Evolutionary conservation across 768 basidiomycete species (phyloP).

Genomic region (Dioszegia crocea): DNA sequence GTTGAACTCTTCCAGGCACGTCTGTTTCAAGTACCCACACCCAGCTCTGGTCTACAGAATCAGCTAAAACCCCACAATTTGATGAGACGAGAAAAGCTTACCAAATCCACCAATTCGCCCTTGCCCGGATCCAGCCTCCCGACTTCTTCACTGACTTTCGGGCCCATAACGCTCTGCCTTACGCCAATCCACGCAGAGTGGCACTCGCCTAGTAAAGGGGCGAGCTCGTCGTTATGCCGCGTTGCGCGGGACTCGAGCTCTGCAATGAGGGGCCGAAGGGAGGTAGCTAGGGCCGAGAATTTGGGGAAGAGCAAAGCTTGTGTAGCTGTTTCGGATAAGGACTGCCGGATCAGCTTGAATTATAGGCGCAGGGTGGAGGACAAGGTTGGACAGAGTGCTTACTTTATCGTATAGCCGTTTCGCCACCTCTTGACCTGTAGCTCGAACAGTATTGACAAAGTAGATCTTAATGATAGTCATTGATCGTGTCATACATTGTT

Average conservation of each 20-base stretch:
- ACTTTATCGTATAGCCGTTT: constrained; percentile 74
- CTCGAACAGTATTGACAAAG: constrained; percentile 78
- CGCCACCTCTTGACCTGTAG: constrained; percentile 71
- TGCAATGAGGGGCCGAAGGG: constrained; percentile 70
- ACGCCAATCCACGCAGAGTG: constrained; percentile 75
- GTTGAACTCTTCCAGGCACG: constrained; percentile 84
- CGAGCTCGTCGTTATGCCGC: constrained; percentile 77
- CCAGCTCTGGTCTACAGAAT: constrained; percentile 72
- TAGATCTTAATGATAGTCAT: constrained; percentile 99
- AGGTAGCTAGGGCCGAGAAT: constrained; percentile 67
- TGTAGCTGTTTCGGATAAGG: constrained; percentile 67
- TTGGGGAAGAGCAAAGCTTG: constrained; percentile 78
- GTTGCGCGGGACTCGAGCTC: constrained; percentile 78
- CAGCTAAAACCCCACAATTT: neutral
- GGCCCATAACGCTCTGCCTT: constrained; percentile 67
- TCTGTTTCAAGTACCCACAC: constrained; percentile 84
- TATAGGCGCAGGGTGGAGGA: constrained; percentile 1
- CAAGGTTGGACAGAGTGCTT: too few species aligned
- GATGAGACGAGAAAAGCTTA: constrained; percentile 44
- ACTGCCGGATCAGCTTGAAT: constrained; percentile 52
- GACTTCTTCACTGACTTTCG: constrained; percentile 74
- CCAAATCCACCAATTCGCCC: constrained; percentile 83
- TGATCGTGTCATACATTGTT: constrained; percentile 94
- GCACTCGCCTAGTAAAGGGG: constrained; percentile 76
- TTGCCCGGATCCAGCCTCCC: constrained; percentile 69